A percentile compares a stretch with the other conserved stretches of the same genome.
Evolutionary conservation across 2,329 filamentous ascomycete species (phyloP).

Genomic region (Rutstroemia sp.): DNA sequence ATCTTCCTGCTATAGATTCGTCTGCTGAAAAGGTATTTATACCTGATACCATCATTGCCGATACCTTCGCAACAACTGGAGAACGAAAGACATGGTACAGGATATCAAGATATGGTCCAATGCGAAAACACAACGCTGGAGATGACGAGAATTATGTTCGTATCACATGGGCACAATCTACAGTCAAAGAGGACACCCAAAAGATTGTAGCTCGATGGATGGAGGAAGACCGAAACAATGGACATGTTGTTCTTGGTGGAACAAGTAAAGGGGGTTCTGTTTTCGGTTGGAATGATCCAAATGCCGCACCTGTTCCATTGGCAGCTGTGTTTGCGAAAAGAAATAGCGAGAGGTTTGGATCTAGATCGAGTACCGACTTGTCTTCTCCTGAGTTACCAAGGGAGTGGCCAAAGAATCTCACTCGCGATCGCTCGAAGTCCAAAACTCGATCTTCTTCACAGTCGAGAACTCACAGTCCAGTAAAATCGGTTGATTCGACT

Average conservation of each 20-base stretch:
- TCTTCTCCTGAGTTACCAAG: slow-evolving; percentile 17
- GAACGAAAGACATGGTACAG: slow-evolving; percentile 61
- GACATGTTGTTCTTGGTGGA: slow-evolving; percentile 40
- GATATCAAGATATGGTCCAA: slow-evolving; percentile 52
- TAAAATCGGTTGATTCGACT: slow-evolving; percentile 9
- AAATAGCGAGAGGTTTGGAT: slow-evolving; percentile 14
- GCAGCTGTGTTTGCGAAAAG: slow-evolving; percentile 19
- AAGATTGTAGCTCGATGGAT: slow-evolving; percentile 58
- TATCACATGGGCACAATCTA: slow-evolving; percentile 50
- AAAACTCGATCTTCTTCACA: slow-evolving; percentile 19
- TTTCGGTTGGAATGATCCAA: slow-evolving; percentile 54
- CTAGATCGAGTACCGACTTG: slow-evolving; percentile 1
- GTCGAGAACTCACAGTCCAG: slow-evolving; percentile 18
- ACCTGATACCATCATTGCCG: slow-evolving; percentile 27
- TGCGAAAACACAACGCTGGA: slow-evolving; percentile 47
- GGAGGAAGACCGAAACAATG: slow-evolving; percentile 54
- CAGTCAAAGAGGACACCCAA: slow-evolving; percentile 45
- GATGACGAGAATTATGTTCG: slow-evolving; percentile 54
- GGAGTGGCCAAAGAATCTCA: slow-evolving; percentile 23
- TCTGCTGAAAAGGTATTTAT: slow-evolving; percentile 23
- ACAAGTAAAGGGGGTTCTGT: slow-evolving; percentile 40
- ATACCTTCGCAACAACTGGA: slow-evolving; percentile 46
- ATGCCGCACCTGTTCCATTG: slow-evolving; percentile 43
- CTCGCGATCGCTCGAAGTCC: slow-evolving; percentile 15
- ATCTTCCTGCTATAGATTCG: slow-evolving; percentile 11